These are phyloP conservation scores for Pseudogymnoascus sp. DNA, from an alignment of 2,329 filamentous ascomycete genomes.

Conservation along the genomic window DNA sequence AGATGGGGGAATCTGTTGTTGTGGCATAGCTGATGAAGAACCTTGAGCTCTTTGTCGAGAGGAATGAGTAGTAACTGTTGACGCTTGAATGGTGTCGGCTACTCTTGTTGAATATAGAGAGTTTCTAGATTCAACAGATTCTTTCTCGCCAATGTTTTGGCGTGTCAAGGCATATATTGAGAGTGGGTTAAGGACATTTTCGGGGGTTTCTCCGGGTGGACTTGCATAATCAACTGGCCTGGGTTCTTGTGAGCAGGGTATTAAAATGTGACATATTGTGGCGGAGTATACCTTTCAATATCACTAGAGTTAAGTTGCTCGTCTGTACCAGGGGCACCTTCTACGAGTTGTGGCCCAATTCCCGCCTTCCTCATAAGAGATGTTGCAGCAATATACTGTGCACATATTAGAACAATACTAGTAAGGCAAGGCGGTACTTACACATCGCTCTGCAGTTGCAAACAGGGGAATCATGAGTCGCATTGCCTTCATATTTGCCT, in stretches of 20 bases:
- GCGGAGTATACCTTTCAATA: not conserved
- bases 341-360: constrained; percentile 12
- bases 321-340: not conserved
- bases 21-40: not conserved
- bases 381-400: constrained; percentile 8
- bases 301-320: not conserved
- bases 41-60: no score
- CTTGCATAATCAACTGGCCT: constrained; percentile 8
- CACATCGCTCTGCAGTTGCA: constrained; percentile 4
- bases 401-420: not conserved
- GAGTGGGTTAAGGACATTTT: constrained; percentile 24
- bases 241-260: not conserved
- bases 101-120: not conserved
- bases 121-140: constrained; percentile 20
- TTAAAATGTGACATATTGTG: not conserved
- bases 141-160: constrained; percentile 22
- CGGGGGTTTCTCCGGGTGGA: constrained; percentile 19
- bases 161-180: constrained; percentile 25
- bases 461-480: constrained; percentile 9
- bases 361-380: constrained; percentile 11
- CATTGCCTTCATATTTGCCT: constrained; percentile 8
- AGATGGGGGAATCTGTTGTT: not conserved
- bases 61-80: not conserved
- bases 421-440: not conserved
- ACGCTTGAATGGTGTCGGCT: not conserved